Conservation (phyloP, 352 stramenopile genomes). For the Globisporangium iwayamae region DNA sequence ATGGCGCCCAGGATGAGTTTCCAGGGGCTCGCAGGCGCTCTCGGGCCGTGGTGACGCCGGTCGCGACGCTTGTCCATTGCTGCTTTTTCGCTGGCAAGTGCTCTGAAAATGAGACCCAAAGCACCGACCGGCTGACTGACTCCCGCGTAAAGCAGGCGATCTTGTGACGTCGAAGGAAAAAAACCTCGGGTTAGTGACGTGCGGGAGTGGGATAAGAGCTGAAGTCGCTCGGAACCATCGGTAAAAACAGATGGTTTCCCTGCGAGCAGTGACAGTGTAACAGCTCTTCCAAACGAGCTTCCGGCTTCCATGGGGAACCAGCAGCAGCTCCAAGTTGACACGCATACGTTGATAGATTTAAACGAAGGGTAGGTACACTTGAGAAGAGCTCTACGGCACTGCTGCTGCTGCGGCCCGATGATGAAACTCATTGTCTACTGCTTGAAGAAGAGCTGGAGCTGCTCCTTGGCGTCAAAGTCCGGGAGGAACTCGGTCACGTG, state of each 20-base stretch:
- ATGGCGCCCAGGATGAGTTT: constrained; percentile 14
- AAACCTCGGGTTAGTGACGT: neutral
- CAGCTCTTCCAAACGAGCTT: neutral
- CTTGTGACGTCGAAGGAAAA: neutral
- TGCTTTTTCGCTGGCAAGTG: neutral
- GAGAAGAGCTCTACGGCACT: neutral
- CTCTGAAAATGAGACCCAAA: neutral
- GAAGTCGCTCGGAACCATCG: neutral
- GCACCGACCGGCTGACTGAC: neutral
- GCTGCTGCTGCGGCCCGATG: neutral
- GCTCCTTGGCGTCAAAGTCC: constrained; percentile 31
- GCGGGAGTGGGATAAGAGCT: neutral
- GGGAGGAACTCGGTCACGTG: constrained; percentile 40
- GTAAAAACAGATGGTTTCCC: neutral
- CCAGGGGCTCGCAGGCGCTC: constrained; percentile 12
- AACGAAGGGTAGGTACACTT: neutral
- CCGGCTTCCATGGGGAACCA: neutral
- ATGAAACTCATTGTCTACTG: neutral
- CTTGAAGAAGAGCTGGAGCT: constrained; percentile 18
- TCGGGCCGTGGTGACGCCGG: constrained; percentile 10
- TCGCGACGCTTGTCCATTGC: constrained; percentile 13
- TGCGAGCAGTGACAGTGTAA: neutral
- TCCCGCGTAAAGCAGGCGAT: neutral
- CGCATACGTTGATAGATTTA: neutral
- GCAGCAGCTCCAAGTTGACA: neutral